Evolutionary conservation across 768 basidiomycete species (phyloP), one percentile per base, ranked within the genome.

Genomic region (Suillus americanus): DNA sequence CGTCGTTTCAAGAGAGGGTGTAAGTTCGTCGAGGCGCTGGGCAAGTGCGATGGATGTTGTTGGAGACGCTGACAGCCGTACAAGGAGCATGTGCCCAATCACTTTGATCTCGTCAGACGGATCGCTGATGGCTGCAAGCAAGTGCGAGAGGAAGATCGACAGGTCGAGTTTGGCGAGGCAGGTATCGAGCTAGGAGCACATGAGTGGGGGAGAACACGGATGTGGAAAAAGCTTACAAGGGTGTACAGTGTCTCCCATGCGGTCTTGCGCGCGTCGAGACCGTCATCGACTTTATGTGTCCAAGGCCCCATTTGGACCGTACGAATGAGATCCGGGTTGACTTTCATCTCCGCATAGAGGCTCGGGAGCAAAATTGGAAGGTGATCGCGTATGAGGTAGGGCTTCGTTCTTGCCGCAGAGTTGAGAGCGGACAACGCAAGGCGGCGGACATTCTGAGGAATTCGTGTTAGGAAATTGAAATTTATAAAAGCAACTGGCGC

Each of bases 181-280:
- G 2, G 95, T 98, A 70, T 97, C 94, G 64, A 97, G 86, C 94
- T 95, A 64, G 48, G 30, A 4, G 28, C 50, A 59, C 1, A 60
- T 62, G 40, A 68, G 45, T 53, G 54, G 56, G 55, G 43, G 5
- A 25, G 20, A 1, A 0, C 33, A 30, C 12, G 20, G 10, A 25
- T n/a, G 37, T 37, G 28, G 30, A n/a, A 23, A 38, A n/a, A 30
- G 77, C 90, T 69, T 70, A 95, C 94, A 69, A 99, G 77, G 23
- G 95, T 97, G 74, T 97, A 96, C 82, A 98, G 93, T 1, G 95
- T 95, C 77, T 99, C 97, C 77, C 93, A 99, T 2, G 97, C 97
- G 0, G 94, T 96, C 83, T 98, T 99, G 64, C 97, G 88, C 25
- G 95, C 89, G 67, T 99, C 97, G 46, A 99, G 82, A 56, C 97